These are phyloP conservation scores for Suhomyces guaymorum DNA, from an alignment of 1,139 yeast species.

Conservation along the genomic window DNA sequence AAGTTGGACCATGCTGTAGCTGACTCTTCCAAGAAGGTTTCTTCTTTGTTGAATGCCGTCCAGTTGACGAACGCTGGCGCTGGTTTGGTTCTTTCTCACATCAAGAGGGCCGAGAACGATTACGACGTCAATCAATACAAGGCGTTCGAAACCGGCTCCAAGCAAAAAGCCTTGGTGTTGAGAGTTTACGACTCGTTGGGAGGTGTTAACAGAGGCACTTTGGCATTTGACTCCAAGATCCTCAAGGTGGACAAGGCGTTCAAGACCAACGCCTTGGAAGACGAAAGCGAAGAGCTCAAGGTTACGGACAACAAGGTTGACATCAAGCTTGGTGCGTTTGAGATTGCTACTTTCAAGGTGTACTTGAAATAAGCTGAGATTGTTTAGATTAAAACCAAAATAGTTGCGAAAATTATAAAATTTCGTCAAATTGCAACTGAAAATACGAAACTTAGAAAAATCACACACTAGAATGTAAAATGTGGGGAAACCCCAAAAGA, in stretches of 20 bases:
- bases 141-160: slow-evolving; percentile 18
- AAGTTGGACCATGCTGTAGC: slow-evolving; percentile 29
- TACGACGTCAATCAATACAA: slow-evolving; percentile 45
- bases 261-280: slow-evolving; percentile 73
- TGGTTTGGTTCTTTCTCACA: slow-evolving; percentile 67
- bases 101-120: slow-evolving; percentile 90
- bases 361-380: slow-evolving; percentile 27
- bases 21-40: slow-evolving; percentile 22
- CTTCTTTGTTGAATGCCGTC: slow-evolving; percentile 25
- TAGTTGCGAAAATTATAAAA: not conserved
- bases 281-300: slow-evolving; percentile 38
- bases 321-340: slow-evolving; percentile 70
- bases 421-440: not conserved
- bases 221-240: slow-evolving; percentile 37
- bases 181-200: slow-evolving; percentile 88
- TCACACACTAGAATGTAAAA: no score
- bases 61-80: slow-evolving; percentile 53
- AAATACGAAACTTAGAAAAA: not conserved
- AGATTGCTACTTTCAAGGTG: slow-evolving; percentile 66
- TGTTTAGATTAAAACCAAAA: not conserved
- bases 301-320: slow-evolving; percentile 32
- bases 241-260: slow-evolving; percentile 49
- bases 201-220: slow-evolving; percentile 59
- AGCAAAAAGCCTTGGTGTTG: slow-evolving; percentile 56
- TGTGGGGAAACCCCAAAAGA: no score